Percentiles rank a stretch among this genome's conserved stretches.
These are phyloP conservation scores for Aureobasidium sp. DNA, from an alignment of 2,329 filamentous ascomycete genomes.

Conservation along the genomic window DNA sequence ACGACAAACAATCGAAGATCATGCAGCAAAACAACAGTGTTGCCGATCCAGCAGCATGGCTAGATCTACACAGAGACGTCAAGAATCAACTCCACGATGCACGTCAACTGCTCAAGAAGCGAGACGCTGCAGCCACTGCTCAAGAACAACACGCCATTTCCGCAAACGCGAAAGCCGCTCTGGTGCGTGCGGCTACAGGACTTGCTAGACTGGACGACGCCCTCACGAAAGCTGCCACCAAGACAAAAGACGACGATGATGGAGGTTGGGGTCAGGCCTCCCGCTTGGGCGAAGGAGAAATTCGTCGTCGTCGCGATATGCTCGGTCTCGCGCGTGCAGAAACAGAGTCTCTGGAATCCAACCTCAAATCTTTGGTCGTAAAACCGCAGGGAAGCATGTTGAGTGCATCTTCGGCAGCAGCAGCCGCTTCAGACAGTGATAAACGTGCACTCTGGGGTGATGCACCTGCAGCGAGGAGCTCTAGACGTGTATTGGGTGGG, in stretches of 20 bases:
- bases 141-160: constrained; percentile 54
- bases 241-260: constrained; percentile 30
- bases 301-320: constrained; percentile 63
- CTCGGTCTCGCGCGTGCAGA: constrained; percentile 64
- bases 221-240: constrained; percentile 45
- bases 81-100: constrained; percentile 64
- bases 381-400: constrained; percentile 32
- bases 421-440: constrained; percentile 30
- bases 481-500: constrained; percentile 63
- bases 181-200: constrained; percentile 61
- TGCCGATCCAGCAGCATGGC: constrained; percentile 55
- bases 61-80: constrained; percentile 68
- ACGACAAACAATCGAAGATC: constrained; percentile 23
- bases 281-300: constrained; percentile 63
- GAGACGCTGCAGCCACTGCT: constrained; percentile 56
- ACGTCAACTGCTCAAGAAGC: constrained; percentile 55
- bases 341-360: constrained; percentile 65
- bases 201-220: constrained; percentile 60
- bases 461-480: constrained; percentile 23
- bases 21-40: constrained; percentile 27
- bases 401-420: constrained; percentile 24
- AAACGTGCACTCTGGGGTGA: constrained; percentile 30
- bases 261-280: constrained; percentile 36
- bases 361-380: constrained; percentile 57
- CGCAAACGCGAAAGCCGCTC: constrained; percentile 64